Conservation (phyloP, 2,329 filamentous ascomycete genomes). For the Scytalidium lignicola region DNA sequence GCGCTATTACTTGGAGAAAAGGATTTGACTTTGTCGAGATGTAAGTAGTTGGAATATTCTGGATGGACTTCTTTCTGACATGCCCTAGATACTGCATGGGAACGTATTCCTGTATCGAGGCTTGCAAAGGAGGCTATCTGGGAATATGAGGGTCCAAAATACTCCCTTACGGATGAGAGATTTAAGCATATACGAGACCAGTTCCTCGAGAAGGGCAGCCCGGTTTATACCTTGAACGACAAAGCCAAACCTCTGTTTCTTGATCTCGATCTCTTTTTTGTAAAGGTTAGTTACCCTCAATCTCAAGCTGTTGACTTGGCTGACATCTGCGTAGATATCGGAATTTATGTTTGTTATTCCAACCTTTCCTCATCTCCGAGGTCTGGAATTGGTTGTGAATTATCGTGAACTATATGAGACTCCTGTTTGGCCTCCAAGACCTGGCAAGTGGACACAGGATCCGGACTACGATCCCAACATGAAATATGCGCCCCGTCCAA, state of each 20-base stretch:
- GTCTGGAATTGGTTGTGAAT: slow-evolving; percentile 49
- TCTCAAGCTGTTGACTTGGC: slow-evolving; percentile 15
- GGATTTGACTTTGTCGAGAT: slow-evolving; percentile 54
- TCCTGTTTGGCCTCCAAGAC: slow-evolving; percentile 7
- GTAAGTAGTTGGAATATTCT: slow-evolving; percentile 36
- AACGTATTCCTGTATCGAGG: slow-evolving; percentile 45
- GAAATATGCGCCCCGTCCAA: slow-evolving; percentile 51
- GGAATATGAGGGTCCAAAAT: slow-evolving; percentile 52
- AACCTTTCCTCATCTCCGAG: slow-evolving; percentile 52
- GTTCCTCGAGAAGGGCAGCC: slow-evolving; percentile 34
- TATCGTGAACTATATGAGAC: slow-evolving; percentile 44
- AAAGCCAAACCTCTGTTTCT: slow-evolving; percentile 30
- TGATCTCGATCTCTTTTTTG: slow-evolving; percentile 59
- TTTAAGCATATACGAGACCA: slow-evolving; percentile 49
- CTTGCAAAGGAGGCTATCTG: slow-evolving; percentile 56
- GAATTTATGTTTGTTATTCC: slow-evolving; percentile 57
- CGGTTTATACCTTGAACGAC: slow-evolving; percentile 3
- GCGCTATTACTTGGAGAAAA: slow-evolving; percentile 61
- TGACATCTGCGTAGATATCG: slow-evolving; percentile 41
- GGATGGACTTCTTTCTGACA: slow-evolving; percentile 8
- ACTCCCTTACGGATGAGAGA: slow-evolving; percentile 45
- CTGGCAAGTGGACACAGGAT: slow-evolving; percentile 53
- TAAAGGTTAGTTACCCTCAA: slow-evolving; percentile 45
- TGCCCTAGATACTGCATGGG: slow-evolving; percentile 51
- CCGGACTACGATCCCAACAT: slow-evolving; percentile 47